These are phyloP conservation scores for Capronia coronata DNA, from an alignment of 2,329 filamentous ascomycete species.

Conservation along the genomic window DNA sequence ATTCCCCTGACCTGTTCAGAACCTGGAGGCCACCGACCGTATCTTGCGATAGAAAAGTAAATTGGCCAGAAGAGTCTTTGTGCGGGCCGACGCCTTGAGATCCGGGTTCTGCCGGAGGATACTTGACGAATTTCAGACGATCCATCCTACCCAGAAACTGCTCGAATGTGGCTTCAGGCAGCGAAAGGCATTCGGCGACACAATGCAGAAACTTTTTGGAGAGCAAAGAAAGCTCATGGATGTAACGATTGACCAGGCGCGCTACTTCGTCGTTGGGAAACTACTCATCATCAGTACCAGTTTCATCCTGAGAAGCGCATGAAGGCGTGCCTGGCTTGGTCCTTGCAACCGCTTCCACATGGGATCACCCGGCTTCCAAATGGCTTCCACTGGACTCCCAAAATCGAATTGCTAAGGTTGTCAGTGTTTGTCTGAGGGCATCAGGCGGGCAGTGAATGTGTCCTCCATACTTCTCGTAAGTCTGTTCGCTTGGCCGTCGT, in stretches of 20 bases:
- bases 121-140: constrained; percentile 51
- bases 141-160: constrained; percentile 47
- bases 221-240: neutral
- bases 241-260: neutral
- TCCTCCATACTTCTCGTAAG: neutral
- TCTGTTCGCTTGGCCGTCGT: neutral
- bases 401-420: constrained; percentile 1
- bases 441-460: neutral
- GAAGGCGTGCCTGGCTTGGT: neutral
- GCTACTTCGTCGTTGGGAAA: neutral
- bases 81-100: constrained; percentile 53
- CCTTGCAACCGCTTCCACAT: neutral
- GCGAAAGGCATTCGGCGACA: constrained; percentile 34
- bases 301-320: neutral
- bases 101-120: constrained; percentile 37
- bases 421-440: neutral
- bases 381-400: neutral
- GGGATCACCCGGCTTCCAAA: neutral
- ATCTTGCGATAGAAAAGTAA: constrained; percentile 45
- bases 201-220: neutral
- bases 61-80: constrained; percentile 51
- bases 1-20: constrained; percentile 39
- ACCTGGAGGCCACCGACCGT: constrained; percentile 41
- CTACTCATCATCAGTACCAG: neutral
- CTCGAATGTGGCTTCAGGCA: constrained; percentile 45